A percentile compares a stretch with the other conserved stretches of the same genome.
Evolutionary conservation across 1,284 basidiomycete species (phyloP).

Genomic region (Stereum hirsutum): DNA sequence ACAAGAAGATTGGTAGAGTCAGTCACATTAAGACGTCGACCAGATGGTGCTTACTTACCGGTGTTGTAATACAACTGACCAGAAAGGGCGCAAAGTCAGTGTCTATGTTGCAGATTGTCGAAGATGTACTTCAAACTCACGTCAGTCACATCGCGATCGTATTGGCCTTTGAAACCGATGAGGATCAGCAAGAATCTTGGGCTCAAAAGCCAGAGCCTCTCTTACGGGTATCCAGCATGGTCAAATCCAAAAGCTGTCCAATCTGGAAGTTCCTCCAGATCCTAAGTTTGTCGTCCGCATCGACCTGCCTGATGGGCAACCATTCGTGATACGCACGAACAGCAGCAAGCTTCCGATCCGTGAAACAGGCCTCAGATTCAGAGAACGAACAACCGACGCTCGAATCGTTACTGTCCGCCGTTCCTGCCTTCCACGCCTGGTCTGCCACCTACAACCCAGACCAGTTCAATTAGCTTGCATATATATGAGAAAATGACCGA

Average conservation of each 20-base stretch:
- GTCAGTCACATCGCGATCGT: conserved; percentile 58
- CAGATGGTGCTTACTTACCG: conserved; percentile 17
- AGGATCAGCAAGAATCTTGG: background rate
- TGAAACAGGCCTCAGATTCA: conserved; percentile 48
- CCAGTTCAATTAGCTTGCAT: background rate
- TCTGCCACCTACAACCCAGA: conserved; percentile 37
- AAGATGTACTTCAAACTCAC: conserved; percentile 17
- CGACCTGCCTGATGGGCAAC: conserved; percentile 63
- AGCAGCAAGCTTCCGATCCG: conserved; percentile 54
- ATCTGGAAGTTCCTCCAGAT: conserved; percentile 65
- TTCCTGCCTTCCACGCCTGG: conserved; percentile 57
- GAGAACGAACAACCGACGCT: conserved; percentile 44
- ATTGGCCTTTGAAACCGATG: conserved; percentile 35
- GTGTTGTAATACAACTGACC: conserved; percentile 54
- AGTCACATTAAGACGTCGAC: too few species aligned
- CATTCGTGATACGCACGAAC: conserved; percentile 62
- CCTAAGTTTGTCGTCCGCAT: conserved; percentile 47
- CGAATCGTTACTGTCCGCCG: conserved; percentile 55
- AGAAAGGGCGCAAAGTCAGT: too few species aligned
- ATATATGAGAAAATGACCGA: background rate
- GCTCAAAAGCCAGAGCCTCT: conserved; percentile 1
- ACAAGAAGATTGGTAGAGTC: too few species aligned
- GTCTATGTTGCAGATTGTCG: background rate
- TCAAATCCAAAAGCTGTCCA: conserved; percentile 49
- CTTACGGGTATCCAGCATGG: conserved; percentile 54